Evolutionary conservation across 371 early-diverging fungal genomes (phyloP), one percentile per base, ranked within the genome.

Genomic region (Lichtheimia ramosa): DNA sequence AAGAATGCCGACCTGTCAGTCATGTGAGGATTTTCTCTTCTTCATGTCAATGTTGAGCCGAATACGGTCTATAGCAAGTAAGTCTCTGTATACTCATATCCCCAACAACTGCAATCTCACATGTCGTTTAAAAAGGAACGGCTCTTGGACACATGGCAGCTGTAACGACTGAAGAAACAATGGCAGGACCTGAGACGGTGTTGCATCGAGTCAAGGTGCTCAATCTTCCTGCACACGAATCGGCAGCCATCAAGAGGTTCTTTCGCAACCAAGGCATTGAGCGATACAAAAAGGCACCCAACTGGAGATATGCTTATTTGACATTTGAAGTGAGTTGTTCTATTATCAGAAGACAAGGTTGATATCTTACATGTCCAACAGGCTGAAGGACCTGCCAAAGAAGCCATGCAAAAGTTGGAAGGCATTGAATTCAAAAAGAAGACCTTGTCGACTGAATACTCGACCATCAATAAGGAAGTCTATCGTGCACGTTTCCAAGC

Each of bases 271-370:
- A 60, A 34, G 79, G 74, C n/a, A 54, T 70, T 12, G 57, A 56
- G 10, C 58, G 69, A 43, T 43, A 72, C 24, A 81, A 79, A 51
- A 84, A 83, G 50, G 79, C 80, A 8, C 83, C 82, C 27, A 71
- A 67, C 3, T 72, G 78, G 79, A 50, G 59, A 14, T 78, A 69
- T 60, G 82, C 69, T n/a, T 65, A 58, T 42, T 46, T 82, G 5
- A 73, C 68, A 28, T 69, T 81, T 53, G 69, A 77, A n/a, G 83
- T 82, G 62, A 50, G 74, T 51, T 8, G 34, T 34, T 5, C 50
- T 43, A 18, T 5, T 5, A 13, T n/a, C 43, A 18, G 13, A 18
- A n/a, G 6, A 13, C 5, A 18, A 18, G 15, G 43, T n/a, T 43
- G 7, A 5, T 15, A 46, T n/a, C 46, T n/a, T 18, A 46, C 5